A percentile compares a stretch with the other conserved stretches of the same genome.
phyloP scores from a whole-genome alignment of 23 red algal species.

The Gracilaria domingensis region DNA sequence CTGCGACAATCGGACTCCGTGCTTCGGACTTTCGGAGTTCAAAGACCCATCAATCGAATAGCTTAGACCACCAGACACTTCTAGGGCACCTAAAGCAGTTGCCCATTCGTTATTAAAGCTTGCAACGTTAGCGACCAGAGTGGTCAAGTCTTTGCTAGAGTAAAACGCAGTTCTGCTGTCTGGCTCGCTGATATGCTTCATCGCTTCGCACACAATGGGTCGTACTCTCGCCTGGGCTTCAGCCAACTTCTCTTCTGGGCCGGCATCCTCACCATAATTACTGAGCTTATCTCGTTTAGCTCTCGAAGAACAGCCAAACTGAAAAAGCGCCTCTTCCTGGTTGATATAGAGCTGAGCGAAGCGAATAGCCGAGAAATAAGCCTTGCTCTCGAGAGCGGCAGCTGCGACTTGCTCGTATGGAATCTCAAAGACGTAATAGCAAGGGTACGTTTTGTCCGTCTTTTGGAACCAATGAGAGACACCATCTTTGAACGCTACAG shows the following conservation, averaged over 20 bases:
- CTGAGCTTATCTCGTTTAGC: background rate
- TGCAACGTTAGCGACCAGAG: slow-evolving; percentile 13
- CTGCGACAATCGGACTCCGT: background rate
- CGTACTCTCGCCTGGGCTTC: slow-evolving; percentile 5
- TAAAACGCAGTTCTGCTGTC: slow-evolving; percentile 48
- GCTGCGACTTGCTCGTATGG: slow-evolving; percentile 42
- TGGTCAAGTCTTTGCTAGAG: slow-evolving; percentile 6
- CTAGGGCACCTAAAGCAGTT: slow-evolving; percentile 31
- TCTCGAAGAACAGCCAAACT: slow-evolving; percentile 34
- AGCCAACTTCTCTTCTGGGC: background rate
- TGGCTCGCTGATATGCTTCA: slow-evolving; percentile 50
- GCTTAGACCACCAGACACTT: background rate
- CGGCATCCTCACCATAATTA: background rate
- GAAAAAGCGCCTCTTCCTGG: slow-evolving; percentile 1
- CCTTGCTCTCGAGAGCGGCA: slow-evolving; percentile 18
- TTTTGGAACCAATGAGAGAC: slow-evolving; percentile 20
- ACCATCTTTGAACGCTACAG: slow-evolving; percentile 35
- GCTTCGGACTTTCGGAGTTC: background rate
- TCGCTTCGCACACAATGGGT: slow-evolving; percentile 34
- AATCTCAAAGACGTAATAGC: slow-evolving; percentile 54
- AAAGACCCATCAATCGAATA: background rate
- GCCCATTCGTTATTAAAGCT: slow-evolving; percentile 50
- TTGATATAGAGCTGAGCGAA: slow-evolving; percentile 58
- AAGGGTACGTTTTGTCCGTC: background rate
- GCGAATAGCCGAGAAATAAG: slow-evolving; percentile 65